Percentiles rank a stretch among this genome's conserved stretches.
phyloP scores from a whole-genome alignment of 192 early-diverging fungal species.

The Coemansia aciculifera region DNA sequence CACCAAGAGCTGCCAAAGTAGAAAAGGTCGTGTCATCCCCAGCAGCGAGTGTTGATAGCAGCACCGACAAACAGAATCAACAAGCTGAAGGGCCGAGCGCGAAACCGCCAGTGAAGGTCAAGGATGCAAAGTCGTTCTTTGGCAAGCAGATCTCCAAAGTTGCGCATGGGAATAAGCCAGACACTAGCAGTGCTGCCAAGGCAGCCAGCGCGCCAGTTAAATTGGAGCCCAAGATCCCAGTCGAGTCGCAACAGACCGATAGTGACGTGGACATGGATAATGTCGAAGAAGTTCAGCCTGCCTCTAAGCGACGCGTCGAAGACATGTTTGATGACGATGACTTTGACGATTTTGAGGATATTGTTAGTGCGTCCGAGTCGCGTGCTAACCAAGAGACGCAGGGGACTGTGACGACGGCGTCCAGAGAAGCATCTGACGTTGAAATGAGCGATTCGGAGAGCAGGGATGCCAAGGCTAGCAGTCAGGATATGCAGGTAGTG shows the following conservation, averaged over 20 bases:
- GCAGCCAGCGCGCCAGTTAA: background rate
- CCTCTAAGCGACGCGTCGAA: conserved; percentile 30
- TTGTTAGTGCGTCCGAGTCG: conserved; percentile 3
- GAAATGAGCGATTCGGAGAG: conserved; percentile 34
- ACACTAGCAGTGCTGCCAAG: background rate
- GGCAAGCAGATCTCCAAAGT: conserved; percentile 21
- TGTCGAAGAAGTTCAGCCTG: conserved; percentile 9
- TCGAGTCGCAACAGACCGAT: background rate
- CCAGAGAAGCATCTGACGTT: conserved; percentile 24
- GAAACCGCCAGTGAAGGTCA: background rate
- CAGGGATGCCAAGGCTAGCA: background rate
- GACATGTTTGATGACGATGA: conserved; percentile 53
- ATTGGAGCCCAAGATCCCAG: background rate
- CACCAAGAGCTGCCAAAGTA: background rate
- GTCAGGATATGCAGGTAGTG: background rate
- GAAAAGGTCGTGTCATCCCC: background rate
- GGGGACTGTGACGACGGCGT: background rate
- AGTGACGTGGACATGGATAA: conserved; percentile 29
- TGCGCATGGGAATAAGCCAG: background rate
- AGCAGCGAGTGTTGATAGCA: background rate
- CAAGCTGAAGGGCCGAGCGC: background rate
- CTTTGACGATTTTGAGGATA: conserved; percentile 4
- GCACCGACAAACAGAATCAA: background rate
- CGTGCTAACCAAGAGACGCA: background rate
- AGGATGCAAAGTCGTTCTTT: conserved; percentile 41